Base-by-base conservation (phyloP, 371 early-diverging fungal genomes). In the Syncephalis plumigaleata region DNA sequence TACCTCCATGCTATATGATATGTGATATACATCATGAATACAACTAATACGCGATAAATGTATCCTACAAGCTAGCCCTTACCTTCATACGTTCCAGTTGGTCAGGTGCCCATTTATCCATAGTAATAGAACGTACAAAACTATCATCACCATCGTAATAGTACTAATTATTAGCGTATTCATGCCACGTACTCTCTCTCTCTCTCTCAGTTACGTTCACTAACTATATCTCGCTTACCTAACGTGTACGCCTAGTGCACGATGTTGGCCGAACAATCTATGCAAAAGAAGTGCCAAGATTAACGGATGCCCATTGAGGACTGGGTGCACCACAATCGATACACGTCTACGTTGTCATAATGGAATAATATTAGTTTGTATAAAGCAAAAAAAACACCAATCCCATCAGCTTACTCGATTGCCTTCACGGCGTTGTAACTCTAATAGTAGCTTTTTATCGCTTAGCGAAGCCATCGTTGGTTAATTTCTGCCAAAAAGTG, bases 31-130 rank as follows among this genome's bases (percentile, higher is more conserved):
- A 23, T 21, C 27, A 38, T 45, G 15, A 16, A 42, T 46, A 16
- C 9, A 46, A 20, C 17, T 47, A 47, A 46, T 37, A 20, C 11
- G 45, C 39, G 7, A 36, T 11, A n/a, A n/a, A n/a, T n/a, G n/a
- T n/a, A n/a, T n/a, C n/a, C n/a, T n/a, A n/a, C n/a, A n/a, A n/a
- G 17, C 20, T 39, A 40, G 22, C 44, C 38, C 51, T 56, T 59
- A 72, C 76, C 54, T 89, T 75, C 94, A 98, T 95, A 51, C 84
- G 79, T 56, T 81, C 79, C 43, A 87, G 64, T 58, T 96, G 95
- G 61, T 89, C 87, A n/a, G 84, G 77, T 37, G 75, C 76, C 98
- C 98, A 99, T 56, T 83, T 82, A 64, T 99, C 99, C 95, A 99
- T 98, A 17, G 84, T 82, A 46, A 96, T 84, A 16, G 97, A 96